A percentile compares a stretch with the other conserved stretches of the same genome.
Evolutionary conservation across 2,329 filamentous ascomycete species (phyloP).

Genomic region (Mycosphaerella sp.): DNA sequence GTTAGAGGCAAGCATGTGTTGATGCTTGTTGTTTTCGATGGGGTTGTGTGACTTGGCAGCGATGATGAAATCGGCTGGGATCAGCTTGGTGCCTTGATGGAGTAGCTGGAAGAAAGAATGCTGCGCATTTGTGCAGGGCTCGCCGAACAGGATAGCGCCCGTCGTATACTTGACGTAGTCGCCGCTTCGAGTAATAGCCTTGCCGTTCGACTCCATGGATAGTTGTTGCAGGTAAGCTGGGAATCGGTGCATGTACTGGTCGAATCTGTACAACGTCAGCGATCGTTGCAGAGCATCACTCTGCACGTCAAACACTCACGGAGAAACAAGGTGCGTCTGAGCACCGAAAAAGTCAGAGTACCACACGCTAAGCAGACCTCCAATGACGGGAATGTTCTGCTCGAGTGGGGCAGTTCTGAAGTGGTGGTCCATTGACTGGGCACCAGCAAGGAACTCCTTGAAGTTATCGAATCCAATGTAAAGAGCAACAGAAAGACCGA

Average conservation of each 20-base stretch:
- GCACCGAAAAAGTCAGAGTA: conserved; percentile 99
- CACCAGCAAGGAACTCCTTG: conserved; percentile 88
- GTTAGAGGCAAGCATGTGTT: conserved; percentile 91
- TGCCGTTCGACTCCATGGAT: conserved; percentile 99
- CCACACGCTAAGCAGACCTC: conserved; percentile 92
- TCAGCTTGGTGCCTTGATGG: conserved; percentile 98
- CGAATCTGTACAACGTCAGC: conserved; percentile 57
- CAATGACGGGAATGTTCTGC: conserved; percentile 90
- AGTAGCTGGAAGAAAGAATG: conserved; percentile 99
- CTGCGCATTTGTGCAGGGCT: conserved; percentile 97
- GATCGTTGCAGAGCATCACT: neutral
- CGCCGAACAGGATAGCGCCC: conserved; percentile 90
- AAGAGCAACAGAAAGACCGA: conserved; percentile 86
- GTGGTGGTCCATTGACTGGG: conserved; percentile 97
- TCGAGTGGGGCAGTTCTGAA: conserved; percentile 86
- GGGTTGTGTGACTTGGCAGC: conserved; percentile 97
- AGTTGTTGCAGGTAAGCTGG: conserved; percentile 98
- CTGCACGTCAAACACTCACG: conserved; percentile 52
- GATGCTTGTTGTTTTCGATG: conserved; percentile 83
- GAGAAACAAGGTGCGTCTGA: conserved; percentile 94
- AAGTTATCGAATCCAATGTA: conserved; percentile 99
- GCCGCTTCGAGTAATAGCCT: conserved; percentile 84
- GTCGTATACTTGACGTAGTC: conserved; percentile 96
- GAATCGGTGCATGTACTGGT: conserved; percentile 99
- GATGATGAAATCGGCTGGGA: conserved; percentile 96